A percentile compares a stretch with the other conserved stretches of the same genome.
Conservation (phyloP, 768 basidiomycete species). For the Leccinum barrowsii region DNA sequence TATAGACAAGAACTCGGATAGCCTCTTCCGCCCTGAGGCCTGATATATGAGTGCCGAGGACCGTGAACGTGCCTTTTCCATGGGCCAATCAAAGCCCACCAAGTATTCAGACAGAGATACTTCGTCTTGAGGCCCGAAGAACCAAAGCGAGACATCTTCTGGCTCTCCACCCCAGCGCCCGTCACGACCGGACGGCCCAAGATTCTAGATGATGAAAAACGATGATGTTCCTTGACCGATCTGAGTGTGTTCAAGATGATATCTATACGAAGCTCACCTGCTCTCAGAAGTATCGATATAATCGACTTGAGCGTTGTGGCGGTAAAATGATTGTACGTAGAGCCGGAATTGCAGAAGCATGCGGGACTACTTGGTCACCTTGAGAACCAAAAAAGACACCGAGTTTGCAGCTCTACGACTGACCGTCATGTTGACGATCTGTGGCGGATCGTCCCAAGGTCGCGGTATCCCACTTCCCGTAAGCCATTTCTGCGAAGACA, state of each 20-base stretch:
- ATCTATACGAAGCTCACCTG: neutral
- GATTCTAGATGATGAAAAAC: neutral
- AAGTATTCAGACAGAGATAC: neutral
- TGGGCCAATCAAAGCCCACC: neutral
- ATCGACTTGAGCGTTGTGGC: neutral
- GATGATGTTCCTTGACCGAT: neutral
- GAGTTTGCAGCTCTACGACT: neutral
- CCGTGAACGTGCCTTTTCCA: neutral
- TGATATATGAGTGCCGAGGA: neutral
- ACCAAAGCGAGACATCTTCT: neutral
- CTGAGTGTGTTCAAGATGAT: neutral
- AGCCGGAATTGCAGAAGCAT: neutral
- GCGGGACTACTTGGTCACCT: neutral
- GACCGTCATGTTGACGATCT: slow-evolving; percentile 9
- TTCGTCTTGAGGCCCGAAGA: neutral
- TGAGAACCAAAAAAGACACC: neutral
- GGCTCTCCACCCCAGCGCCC: neutral
- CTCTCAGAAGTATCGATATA: neutral
- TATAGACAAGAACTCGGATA: neutral
- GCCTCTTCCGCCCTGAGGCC: neutral
- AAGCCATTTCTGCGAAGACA: neutral
- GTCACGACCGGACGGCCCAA: neutral
- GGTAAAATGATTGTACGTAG: neutral
- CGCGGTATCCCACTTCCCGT: neutral
- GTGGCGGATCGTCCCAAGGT: slow-evolving; percentile 15